A percentile compares a stretch with the other conserved stretches of the same genome.
Conservation (phyloP, 805 yeast genomes). For the Ogataea pini region DNA sequence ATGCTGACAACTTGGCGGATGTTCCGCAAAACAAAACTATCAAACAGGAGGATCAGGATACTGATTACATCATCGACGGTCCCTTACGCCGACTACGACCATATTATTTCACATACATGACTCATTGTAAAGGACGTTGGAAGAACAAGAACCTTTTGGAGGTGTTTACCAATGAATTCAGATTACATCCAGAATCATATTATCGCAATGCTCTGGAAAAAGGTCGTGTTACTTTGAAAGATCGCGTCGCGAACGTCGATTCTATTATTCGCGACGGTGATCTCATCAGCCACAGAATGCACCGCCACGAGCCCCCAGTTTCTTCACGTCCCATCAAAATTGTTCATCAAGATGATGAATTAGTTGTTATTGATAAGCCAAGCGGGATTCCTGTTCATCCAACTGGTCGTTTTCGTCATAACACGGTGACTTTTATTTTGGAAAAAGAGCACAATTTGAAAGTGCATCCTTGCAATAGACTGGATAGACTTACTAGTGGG, state of each 20-base stretch:
- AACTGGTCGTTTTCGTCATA: conserved; percentile 78
- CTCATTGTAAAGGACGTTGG: conserved; percentile 93
- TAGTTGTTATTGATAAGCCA: conserved; percentile 89
- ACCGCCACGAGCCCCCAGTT: conserved; percentile 91
- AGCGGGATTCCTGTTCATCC: conserved; percentile 96
- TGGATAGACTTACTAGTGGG: conserved; percentile 92
- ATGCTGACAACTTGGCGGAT: conserved; percentile 16
- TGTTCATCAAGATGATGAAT: conserved; percentile 70
- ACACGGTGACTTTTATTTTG: conserved; percentile 74
- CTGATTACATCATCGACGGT: conserved; percentile 57
- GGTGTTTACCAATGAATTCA: conserved; percentile 78
- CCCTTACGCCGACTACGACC: conserved; percentile 75
- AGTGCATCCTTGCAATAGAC: conserved; percentile 83
- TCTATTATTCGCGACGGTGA: conserved; percentile 80
- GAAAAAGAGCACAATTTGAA: conserved; percentile 64
- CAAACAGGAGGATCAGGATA: conserved; percentile 59
- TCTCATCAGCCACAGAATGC: conserved; percentile 72
- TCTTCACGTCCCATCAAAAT: conserved; percentile 58
- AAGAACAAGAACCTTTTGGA: conserved; percentile 78
- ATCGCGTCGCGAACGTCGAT: conserved; percentile 60
- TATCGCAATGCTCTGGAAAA: conserved; percentile 53
- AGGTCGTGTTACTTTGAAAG: conserved; percentile 79
- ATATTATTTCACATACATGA: conserved; percentile 84
- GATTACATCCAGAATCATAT: conserved; percentile 71
- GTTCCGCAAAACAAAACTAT: conserved; percentile 35